phyloP scores from a whole-genome alignment of 2,329 filamentous ascomycete genomes.

The Myriosclerotinia scirpicola region DNA sequence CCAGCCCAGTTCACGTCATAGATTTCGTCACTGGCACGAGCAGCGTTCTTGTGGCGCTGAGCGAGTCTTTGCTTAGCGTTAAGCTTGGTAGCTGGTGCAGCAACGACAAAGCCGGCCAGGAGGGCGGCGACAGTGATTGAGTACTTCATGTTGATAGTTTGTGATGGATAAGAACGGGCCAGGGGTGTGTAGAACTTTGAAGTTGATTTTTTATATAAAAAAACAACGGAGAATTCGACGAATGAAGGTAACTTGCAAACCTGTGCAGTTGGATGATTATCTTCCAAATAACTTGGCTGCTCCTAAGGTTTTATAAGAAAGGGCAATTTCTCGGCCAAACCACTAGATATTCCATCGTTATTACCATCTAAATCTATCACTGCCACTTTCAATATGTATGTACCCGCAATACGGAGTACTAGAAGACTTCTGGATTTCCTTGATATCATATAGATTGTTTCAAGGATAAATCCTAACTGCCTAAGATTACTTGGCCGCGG shows the following conservation, averaged over 20 bases:
- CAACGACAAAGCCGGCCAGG: not conserved
- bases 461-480: not conserved
- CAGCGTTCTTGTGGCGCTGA: not conserved
- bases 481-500: not conserved
- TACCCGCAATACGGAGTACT: too few species aligned
- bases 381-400: not conserved
- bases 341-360: not conserved
- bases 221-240: not conserved
- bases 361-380: not conserved
- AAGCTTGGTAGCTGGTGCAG: conserved; percentile 11
- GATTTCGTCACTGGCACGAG: not conserved
- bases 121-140: not conserved
- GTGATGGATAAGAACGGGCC: not conserved
- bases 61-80: conserved; percentile 16
- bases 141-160: conserved; percentile 9
- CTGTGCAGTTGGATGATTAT: not conserved
- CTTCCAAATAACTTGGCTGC: not conserved
- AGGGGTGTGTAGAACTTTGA: not conserved
- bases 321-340: not conserved
- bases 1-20: conserved; percentile 43
- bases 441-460: conserved; percentile 5
- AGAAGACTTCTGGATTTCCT: not conserved
- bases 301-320: not conserved
- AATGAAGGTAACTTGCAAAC: not conserved
- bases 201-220: not conserved